Base-by-base conservation (phyloP, 1,284 basidiomycete species). In the Malassezia japonica region DNA sequence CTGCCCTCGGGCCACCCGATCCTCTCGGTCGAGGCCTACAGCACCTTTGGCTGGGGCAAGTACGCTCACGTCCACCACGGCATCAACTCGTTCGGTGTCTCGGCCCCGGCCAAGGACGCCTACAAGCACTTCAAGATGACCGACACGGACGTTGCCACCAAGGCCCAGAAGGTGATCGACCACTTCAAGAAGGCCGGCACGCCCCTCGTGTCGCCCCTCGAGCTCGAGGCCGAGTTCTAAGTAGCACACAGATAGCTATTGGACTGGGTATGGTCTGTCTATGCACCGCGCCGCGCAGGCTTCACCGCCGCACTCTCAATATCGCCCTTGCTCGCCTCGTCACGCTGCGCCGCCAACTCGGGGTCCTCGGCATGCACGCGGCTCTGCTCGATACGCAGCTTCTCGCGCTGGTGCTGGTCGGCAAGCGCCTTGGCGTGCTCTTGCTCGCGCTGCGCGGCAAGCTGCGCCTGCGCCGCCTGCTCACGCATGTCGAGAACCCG, bases 1-100 rank as follows among this genome's bases (percentile, higher is more conserved):
- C 76, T 95, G 61, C 82, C 87, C 68, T 84, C 83, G 64, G 90
- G 90, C 51, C 83, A 85, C 32, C 90, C 90, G 38, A 84, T 94
- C 72, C 74, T 95, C 59, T 87, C 87, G 40, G 80, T 95, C 57
- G 90, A 95, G 77, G 89, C 88, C 24, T 82, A 79, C 75, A 63
- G 74, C 41, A 67, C 67, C 20, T 55, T 63, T 46, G 69, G 72
- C 59, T 72, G 72, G 70, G 50, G 57, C 56, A 61, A 61, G 55
- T 73, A 68, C 60, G 56, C 66, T 31, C 72, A 74, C 58, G 71
- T 63, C 20, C 59, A 63, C 50, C 57, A 66, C 53, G 58, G 55
- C 46, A 62, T 69, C 50, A 54, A 60, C 53, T 51, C 57, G 31
- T 62, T 65, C 46, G 90, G 90, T 74, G 83, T 86, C 28, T 92